Evolutionary conservation across 345 rosid genomes (phyloP).

Genomic region (Rhodamnia rubescens): DNA sequence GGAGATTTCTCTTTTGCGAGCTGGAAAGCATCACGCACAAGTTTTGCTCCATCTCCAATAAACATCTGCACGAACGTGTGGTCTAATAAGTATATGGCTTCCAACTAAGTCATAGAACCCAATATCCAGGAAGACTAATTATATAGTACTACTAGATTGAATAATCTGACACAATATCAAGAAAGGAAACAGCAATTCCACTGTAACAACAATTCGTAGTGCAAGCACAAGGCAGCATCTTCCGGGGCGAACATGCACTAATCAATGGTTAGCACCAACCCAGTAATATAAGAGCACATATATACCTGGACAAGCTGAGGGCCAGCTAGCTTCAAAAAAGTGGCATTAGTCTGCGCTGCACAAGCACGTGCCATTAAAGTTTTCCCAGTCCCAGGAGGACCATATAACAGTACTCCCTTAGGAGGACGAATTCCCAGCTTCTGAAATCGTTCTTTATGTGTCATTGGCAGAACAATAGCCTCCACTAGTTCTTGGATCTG

Average conservation of each 20-base stretch:
- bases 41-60: conserved; percentile 99
- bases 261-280: not conserved
- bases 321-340: conserved; percentile 93
- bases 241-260: not conserved
- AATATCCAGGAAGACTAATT: not conserved
- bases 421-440: conserved; percentile 97
- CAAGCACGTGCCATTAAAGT: conserved; percentile 99
- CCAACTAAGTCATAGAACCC: not conserved
- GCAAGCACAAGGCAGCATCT: not conserved
- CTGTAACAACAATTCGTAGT: not conserved
- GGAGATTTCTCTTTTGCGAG: conserved; percentile 99
- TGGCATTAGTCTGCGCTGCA: conserved; percentile 99
- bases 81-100: not conserved
- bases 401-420: conserved; percentile 93
- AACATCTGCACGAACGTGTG: conserved; percentile 59
- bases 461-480: conserved; percentile 98
- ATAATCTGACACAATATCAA: not conserved
- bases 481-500: conserved; percentile 99
- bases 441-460: conserved; percentile 87
- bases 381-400: conserved; percentile 99
- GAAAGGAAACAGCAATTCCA: not conserved
- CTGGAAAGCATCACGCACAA: conserved; percentile 99
- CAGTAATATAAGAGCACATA: not conserved
- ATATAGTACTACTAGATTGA: not conserved
- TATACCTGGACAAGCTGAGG: conserved; percentile 96